A percentile compares a stretch with the other conserved stretches of the same genome.
These are phyloP conservation scores for Leptographium procerum DNA, from an alignment of 2,329 filamentous ascomycete genomes.

Conservation along the genomic window DNA sequence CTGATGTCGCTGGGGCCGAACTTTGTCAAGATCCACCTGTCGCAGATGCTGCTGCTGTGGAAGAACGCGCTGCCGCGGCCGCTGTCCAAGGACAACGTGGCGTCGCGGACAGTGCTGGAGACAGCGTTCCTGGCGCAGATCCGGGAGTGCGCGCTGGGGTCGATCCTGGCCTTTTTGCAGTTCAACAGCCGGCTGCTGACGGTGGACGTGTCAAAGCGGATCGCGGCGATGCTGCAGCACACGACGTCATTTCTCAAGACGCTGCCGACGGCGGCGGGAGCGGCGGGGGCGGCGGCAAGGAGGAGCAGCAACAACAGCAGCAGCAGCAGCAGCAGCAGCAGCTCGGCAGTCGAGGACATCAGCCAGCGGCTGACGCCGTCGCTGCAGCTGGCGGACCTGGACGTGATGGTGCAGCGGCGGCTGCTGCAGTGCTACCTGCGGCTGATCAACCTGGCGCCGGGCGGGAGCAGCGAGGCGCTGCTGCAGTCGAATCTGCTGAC, in stretches of 20 bases:
- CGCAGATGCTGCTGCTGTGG: slow-evolving; percentile 87
- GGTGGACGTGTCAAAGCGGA: slow-evolving; percentile 83
- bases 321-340: too few species aligned
- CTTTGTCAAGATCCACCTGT: slow-evolving; percentile 97
- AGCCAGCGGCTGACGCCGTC: slow-evolving; percentile 73
- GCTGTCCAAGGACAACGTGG: slow-evolving; percentile 81
- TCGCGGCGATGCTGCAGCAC: slow-evolving; percentile 90
- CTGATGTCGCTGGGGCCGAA: slow-evolving; percentile 94
- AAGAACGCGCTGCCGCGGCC: slow-evolving; percentile 95
- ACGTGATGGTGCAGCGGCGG: slow-evolving; percentile 83
- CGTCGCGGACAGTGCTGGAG: slow-evolving; percentile 73
- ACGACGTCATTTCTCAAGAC: slow-evolving; percentile 83
- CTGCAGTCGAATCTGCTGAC: slow-evolving; percentile 87
- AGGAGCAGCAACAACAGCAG: too few species aligned
- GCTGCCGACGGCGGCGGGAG: slow-evolving; percentile 61
- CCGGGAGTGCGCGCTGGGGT: slow-evolving; percentile 83
- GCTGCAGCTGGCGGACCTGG: slow-evolving; percentile 78
- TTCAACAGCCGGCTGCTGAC: slow-evolving; percentile 89
- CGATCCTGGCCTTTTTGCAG: slow-evolving; percentile 82
- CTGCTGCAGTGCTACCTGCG: slow-evolving; percentile 93
- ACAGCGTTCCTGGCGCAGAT: slow-evolving; percentile 91
- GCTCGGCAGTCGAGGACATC: slow-evolving; percentile 82
- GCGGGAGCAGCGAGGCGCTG: slow-evolving; percentile 73
- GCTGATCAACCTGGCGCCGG: slow-evolving; percentile 76
- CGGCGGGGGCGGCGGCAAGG: too few species aligned